A percentile compares a stretch with the other conserved stretches of the same genome.
Conservation (phyloP, 139 green algal genomes). For the Trebouxia sp. region DNA sequence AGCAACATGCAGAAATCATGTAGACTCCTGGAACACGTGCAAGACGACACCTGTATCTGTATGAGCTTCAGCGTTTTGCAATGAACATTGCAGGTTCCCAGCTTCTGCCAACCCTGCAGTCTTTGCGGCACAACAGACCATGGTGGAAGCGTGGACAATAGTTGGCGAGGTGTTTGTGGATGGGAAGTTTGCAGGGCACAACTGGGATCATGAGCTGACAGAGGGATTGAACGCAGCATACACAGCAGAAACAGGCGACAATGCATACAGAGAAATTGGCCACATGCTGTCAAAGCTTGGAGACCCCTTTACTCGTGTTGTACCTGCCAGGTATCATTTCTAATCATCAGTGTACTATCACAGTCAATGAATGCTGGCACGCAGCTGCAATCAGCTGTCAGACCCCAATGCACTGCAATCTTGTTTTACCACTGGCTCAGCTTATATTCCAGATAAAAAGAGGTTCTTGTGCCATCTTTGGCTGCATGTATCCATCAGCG, state of each 20-base stretch:
- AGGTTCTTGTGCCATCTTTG: no score
- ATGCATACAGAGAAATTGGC: conserved; percentile 59
- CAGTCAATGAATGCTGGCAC: no score
- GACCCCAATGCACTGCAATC: no score
- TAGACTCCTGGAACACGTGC: no score
- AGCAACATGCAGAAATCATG: no score
- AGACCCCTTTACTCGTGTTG: conserved; percentile 91
- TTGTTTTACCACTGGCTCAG: no score
- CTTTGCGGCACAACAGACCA: conserved; percentile 73
- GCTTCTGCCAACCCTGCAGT: conserved; percentile 64
- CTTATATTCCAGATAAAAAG: no score
- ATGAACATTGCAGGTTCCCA: conserved; percentile 52
- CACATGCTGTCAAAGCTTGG: conserved; percentile 83
- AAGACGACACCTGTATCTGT: no score
- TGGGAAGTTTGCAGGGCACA: conserved; percentile 58
- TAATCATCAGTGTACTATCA: neutral
- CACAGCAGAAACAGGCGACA: conserved; percentile 23
- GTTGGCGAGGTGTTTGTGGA: conserved; percentile 78
- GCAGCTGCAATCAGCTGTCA: no score
- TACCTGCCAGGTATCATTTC: conserved; percentile 49
- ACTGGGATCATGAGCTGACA: conserved; percentile 63
- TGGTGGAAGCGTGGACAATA: conserved; percentile 87
- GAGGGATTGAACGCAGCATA: conserved; percentile 64
- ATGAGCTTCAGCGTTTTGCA: no score
- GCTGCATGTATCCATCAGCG: no score